Evolutionary conservation across 73 alveolate genomes (phyloP).

Genomic region (Paramecium tetraurelia): DNA sequence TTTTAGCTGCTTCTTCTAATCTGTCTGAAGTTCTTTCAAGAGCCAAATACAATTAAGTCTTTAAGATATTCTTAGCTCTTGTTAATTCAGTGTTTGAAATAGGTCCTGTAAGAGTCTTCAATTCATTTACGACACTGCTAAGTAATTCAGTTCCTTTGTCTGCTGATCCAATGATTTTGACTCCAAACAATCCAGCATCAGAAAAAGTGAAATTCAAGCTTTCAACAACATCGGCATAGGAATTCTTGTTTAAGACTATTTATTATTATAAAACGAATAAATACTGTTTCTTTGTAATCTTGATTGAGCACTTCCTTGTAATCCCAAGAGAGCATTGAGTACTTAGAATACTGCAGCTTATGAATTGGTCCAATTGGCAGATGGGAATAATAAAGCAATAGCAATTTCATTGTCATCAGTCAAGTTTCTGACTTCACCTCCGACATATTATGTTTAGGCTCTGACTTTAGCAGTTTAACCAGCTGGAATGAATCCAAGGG

Average conservation of each 20-base stretch:
- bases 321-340: slow-evolving; percentile 42
- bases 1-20: slow-evolving; percentile 61
- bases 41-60: slow-evolving; percentile 49
- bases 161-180: slow-evolving; percentile 59
- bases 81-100: slow-evolving; percentile 51
- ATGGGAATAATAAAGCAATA: slow-evolving; percentile 62
- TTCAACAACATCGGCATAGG: slow-evolving; percentile 50
- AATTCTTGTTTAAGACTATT: slow-evolving; percentile 46
- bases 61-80: slow-evolving; percentile 55
- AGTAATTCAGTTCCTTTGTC: slow-evolving; percentile 55
- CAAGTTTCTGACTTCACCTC: slow-evolving; percentile 65
- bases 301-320: neutral
- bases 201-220: slow-evolving; percentile 56
- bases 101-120: slow-evolving; percentile 40
- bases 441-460: slow-evolving; percentile 51
- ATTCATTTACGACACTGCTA: slow-evolving; percentile 17
- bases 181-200: slow-evolving; percentile 64
- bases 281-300: slow-evolving; percentile 20
- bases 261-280: neutral
- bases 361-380: slow-evolving; percentile 43
- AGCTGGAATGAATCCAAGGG: slow-evolving; percentile 39
- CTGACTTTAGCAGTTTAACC: slow-evolving; percentile 15
- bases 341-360: slow-evolving; percentile 44
- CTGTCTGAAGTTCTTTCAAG: slow-evolving; percentile 60
- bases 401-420: slow-evolving; percentile 60